Conservation (phyloP, 441 rosid species). For the Populus hybrid region DNA sequence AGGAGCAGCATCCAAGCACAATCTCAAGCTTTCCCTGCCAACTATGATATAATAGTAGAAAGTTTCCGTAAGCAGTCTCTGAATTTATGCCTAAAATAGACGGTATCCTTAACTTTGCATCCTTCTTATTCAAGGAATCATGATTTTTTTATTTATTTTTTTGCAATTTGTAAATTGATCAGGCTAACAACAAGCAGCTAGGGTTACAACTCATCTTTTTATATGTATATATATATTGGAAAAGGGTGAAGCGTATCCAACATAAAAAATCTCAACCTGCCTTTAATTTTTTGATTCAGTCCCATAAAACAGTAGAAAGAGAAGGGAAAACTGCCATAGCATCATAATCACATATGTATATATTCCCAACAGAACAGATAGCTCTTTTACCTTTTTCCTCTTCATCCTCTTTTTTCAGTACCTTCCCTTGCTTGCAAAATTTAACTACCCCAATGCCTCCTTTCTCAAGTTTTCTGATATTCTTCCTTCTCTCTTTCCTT, state of each 20-base stretch:
- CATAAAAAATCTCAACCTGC: slow-evolving; percentile 14
- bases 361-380: slow-evolving; percentile 34
- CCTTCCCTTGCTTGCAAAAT: slow-evolving; percentile 85
- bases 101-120: background rate
- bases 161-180: background rate
- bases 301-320: slow-evolving; percentile 50
- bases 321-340: slow-evolving; percentile 16
- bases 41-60: background rate
- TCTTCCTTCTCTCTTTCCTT: slow-evolving; percentile 51
- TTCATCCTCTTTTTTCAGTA: slow-evolving; percentile 30
- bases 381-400: slow-evolving; percentile 30
- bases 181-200: background rate
- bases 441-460: slow-evolving; percentile 72
- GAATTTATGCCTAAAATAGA: background rate
- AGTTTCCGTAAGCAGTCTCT: slow-evolving; percentile 7
- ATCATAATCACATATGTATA: slow-evolving; percentile 23
- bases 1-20: background rate
- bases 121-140: background rate
- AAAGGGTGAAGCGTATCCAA: slow-evolving; percentile 13
- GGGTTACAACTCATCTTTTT: background rate
- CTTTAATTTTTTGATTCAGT: slow-evolving; percentile 45
- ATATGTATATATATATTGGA: background rate
- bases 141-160: background rate
- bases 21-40: background rate
- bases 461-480: slow-evolving; percentile 96